Evolutionary conservation across 768 basidiomycete species (phyloP).

Genomic region (Auricularia sp.): DNA sequence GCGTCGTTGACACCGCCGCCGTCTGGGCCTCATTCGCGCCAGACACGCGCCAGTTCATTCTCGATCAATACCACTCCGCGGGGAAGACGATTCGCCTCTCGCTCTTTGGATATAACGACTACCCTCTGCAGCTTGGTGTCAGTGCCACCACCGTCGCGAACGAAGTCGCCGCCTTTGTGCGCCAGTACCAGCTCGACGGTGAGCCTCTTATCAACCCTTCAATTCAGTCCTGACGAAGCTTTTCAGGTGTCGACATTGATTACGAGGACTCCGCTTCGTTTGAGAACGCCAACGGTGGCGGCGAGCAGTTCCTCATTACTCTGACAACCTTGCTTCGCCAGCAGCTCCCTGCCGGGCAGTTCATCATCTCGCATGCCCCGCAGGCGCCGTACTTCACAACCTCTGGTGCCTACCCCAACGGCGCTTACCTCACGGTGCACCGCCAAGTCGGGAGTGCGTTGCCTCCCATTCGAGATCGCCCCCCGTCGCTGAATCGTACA

Average conservation of each 20-base stretch:
- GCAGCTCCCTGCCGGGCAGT: constrained; percentile 3
- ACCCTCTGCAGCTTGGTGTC: constrained; percentile 7
- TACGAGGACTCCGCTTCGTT: constrained; percentile 11
- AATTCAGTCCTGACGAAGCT: no score
- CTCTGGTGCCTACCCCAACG: constrained; percentile 3
- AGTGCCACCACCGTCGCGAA: constrained; percentile 5
- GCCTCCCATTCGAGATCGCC: background rate
- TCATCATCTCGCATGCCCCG: constrained; percentile 18
- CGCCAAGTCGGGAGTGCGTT: constrained; percentile 16
- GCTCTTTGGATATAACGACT: constrained; percentile 23
- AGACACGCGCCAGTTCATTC: background rate
- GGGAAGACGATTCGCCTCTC: constrained; percentile 8
- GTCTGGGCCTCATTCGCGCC: background rate
- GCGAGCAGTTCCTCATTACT: constrained; percentile 9
- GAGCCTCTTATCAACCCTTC: no score
- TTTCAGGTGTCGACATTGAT: constrained; percentile 10
- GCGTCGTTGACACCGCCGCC: background rate
- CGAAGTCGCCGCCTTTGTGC: constrained; percentile 9
- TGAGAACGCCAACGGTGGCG: background rate
- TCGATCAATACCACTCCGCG: background rate
- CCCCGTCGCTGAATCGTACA: background rate
- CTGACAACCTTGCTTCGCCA: constrained; percentile 6
- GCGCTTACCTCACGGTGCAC: constrained; percentile 23
- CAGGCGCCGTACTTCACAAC: constrained; percentile 15
- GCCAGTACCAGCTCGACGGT: constrained; percentile 12